Evolutionary conservation across 331 rosid genomes (phyloP).

Genomic region (Malus hybrid): DNA sequence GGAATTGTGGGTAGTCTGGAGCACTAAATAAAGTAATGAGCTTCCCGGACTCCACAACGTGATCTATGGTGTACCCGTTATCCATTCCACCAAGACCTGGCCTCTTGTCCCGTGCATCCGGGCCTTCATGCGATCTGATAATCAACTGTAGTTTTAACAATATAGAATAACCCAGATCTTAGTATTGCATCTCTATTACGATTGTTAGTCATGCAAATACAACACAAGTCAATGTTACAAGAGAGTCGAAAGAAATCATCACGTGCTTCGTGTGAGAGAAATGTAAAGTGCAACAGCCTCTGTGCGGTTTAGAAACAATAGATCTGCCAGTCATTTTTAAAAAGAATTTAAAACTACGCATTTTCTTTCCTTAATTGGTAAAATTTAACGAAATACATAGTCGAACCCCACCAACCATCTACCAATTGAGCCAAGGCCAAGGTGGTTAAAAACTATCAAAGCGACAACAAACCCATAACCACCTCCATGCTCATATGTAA

Average conservation of each 20-base stretch:
- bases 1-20: constrained; percentile 95
- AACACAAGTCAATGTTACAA: not conserved
- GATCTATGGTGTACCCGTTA: constrained; percentile 83
- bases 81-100: constrained; percentile 71
- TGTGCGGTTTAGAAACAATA: not conserved
- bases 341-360: not conserved
- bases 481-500: not conserved
- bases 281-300: not conserved
- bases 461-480: not conserved
- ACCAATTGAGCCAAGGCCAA: not conserved
- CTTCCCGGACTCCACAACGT: constrained; percentile 81
- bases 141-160: constrained; percentile 45
- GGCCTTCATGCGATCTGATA: constrained; percentile 94
- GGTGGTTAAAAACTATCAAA: not conserved
- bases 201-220: not conserved
- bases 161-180: constrained; percentile 14
- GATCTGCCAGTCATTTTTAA: not conserved
- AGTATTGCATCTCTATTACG: constrained; percentile 1
- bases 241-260: not conserved
- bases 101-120: constrained; percentile 94
- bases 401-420: not conserved
- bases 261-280: not conserved
- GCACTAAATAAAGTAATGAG: constrained; percentile 81
- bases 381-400: not conserved
- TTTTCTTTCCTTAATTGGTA: not conserved